Percentiles rank a stretch among this genome's conserved stretches.
These are phyloP conservation scores for Cystobasidium pallidum DNA, from an alignment of 1,284 basidiomycete genomes.

Conservation along the genomic window DNA sequence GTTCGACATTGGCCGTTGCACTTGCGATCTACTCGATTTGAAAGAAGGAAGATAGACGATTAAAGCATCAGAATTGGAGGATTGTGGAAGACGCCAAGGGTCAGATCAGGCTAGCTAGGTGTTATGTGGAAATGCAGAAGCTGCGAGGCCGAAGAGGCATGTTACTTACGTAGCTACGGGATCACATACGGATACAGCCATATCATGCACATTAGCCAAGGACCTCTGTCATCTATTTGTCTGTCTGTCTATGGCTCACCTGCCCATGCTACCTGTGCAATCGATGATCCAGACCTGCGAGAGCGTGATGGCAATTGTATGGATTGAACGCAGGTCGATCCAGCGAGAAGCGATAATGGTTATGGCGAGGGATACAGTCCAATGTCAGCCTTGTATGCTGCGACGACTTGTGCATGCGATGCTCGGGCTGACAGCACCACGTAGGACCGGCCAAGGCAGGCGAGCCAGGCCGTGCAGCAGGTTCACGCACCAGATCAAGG, in stretches of 20 bases:
- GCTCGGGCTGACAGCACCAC: background rate
- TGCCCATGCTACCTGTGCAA: constrained; percentile 37
- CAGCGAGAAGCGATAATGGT: too few relatives aligned
- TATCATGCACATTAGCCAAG: background rate
- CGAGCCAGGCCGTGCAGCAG: background rate
- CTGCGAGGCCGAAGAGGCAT: background rate
- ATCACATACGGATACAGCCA: background rate
- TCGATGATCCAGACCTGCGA: constrained; percentile 39
- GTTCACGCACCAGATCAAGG: constrained; percentile 20
- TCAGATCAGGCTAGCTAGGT: background rate
- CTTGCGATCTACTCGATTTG: constrained; percentile 38
- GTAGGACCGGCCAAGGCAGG: background rate
- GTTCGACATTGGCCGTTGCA: constrained; percentile 96
- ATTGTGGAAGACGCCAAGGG: background rate
- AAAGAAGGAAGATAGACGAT: too few relatives aligned
- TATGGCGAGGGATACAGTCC: too few relatives aligned
- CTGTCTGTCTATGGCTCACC: too few relatives aligned
- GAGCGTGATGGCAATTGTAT: background rate
- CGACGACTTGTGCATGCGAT: too few relatives aligned
- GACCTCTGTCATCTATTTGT: background rate
- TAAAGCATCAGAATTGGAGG: too few relatives aligned
- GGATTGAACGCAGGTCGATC: too few relatives aligned
- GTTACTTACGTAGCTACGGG: background rate
- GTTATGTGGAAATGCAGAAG: background rate
- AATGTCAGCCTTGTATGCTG: background rate